Evolutionary conservation across 129 eudicot species (phyloP), one percentile per base, ranked within the genome.

Genomic region (Saposhnikovia divaricata): DNA sequence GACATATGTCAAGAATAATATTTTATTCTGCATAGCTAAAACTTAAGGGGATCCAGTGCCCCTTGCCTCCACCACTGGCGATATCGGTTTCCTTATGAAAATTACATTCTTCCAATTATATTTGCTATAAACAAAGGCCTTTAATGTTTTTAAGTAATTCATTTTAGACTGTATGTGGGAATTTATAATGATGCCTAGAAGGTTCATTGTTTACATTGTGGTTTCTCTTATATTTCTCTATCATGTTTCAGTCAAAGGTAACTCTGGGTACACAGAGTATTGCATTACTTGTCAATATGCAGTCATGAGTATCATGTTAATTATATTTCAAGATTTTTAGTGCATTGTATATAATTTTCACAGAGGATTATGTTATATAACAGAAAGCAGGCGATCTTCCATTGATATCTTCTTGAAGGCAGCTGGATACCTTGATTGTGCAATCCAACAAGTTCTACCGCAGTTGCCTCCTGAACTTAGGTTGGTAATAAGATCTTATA

Each of bases 361-460:
- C 73, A 13, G 43, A 66, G 16, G 27, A 47, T 63, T 83, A 40
- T 75, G 4, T 83, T 66, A 69, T 75, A 42, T 23, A 74, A 82
- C 91, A 95, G 98, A 95, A 84, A 89, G 90, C 90, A 88, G 97
- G 68, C 84, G 96, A 81, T 88, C 97, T 74, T 88, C 92, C 80
- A 85, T 95, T 82, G 98, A 95, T 87, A 78, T 90, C 55, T 89
- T 95, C 83, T 82, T 95, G 53, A 92, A 92, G 86, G 98, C 96
- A 78, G 98, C 98, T 18, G 98, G 98, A 80, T 95, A 89, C 88
- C 96, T 95, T 87, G 98, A 95, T 78, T 95, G 94, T 80, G 98
- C 98, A 70, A 91, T 92, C 46, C 93, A 87, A 47, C 91, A 95
- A 65, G 86, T 95, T 78, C 92, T 90, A 66, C 98, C 98, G 19